Evolutionary conservation across 2,329 filamentous ascomycete species (phyloP).

Genomic region (Colletotrichum incanum): DNA sequence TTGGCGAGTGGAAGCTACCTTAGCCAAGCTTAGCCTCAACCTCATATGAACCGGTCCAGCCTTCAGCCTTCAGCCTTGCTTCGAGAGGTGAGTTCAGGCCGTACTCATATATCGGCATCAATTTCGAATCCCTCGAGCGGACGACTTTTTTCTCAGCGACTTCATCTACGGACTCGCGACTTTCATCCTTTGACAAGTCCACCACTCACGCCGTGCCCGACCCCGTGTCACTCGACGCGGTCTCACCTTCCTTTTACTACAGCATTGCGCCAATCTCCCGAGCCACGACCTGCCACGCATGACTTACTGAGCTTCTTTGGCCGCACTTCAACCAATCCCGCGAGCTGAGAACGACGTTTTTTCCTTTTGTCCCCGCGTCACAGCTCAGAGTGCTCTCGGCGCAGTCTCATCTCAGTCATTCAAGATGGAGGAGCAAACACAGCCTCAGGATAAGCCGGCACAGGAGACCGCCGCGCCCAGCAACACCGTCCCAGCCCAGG

Average conservation of each 20-base stretch:
- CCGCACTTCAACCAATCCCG: not conserved
- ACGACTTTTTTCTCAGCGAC: not conserved
- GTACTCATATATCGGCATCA: slow-evolving; percentile 23
- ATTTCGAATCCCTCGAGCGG: slow-evolving; percentile 4
- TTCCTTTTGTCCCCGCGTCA: not conserved
- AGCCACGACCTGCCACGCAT: slow-evolving; percentile 17
- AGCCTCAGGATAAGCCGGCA: slow-evolving; percentile 28
- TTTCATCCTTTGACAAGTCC: not conserved
- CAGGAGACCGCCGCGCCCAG: slow-evolving; percentile 19
- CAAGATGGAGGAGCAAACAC: slow-evolving; percentile 39
- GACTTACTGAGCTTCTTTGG: slow-evolving; percentile 11
- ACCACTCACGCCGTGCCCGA: not conserved
- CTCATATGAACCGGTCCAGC: slow-evolving; percentile 20
- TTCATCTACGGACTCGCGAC: slow-evolving; percentile 1
- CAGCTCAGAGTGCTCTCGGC: not conserved
- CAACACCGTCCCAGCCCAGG: slow-evolving; percentile 18
- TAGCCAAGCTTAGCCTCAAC: slow-evolving; percentile 14
- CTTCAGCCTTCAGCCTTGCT: slow-evolving; percentile 37
- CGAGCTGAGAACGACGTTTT: not conserved
- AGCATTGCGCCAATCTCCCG: slow-evolving; percentile 21
- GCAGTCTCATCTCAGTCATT: not conserved
- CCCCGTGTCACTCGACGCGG: slow-evolving; percentile 16
- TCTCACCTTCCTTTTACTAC: slow-evolving; percentile 20
- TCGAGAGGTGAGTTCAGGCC: slow-evolving; percentile 9
- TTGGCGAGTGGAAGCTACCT: slow-evolving; percentile 20